Evolutionary conservation across 1,139 yeast species (phyloP), one percentile per base, ranked within the genome.

Genomic region (Debaryomyces singareniensis): DNA sequence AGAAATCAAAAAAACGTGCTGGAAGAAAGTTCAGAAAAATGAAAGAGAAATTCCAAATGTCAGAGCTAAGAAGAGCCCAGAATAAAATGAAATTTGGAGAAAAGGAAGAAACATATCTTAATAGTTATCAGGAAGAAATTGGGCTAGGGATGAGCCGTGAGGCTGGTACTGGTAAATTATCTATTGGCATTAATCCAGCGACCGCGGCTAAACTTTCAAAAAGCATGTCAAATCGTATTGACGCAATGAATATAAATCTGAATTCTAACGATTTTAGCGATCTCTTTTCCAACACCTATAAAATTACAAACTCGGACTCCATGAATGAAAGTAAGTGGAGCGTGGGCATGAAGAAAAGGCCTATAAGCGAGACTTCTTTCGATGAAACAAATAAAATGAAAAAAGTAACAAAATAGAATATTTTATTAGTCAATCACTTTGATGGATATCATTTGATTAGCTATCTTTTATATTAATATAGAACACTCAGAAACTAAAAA

Each of bases 21-120:
- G 99, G 99, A 1, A 63, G 77, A 40, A 62, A 89, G 36, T 69
- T 82, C 40, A 65, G 95, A 29, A 86, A 86, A 53, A 72, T 77
- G 62, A 85, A 83, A 50, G 86, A 87, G 48, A 75, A 83, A 45
- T 79, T 81, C 55, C 79, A 79, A 46, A 71, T 82, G 68, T 81
- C 95, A 0, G 95, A 87, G 31, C 52, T 84, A 26, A 78, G 89
- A 23, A 78, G 78, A 43, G 83, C 95, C 2, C 95, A 86, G 44
- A 87, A 89, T 49, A 74, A 84, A 43, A 71, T 89, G 75, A 81
- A 71, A 29, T 89, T 89, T 58, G 96, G 95, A 5, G 70, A 78
- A 42, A 65, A 67, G 37, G 94, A 84, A 49, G 78, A 71, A 20
- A 68, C 79, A 0, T 62, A 71, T 3, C 65, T 67, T 37, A 86